Evolutionary conservation across 805 yeast species (phyloP), one percentile per base, ranked within the genome.

Genomic region (Yarrowia divulgata): DNA sequence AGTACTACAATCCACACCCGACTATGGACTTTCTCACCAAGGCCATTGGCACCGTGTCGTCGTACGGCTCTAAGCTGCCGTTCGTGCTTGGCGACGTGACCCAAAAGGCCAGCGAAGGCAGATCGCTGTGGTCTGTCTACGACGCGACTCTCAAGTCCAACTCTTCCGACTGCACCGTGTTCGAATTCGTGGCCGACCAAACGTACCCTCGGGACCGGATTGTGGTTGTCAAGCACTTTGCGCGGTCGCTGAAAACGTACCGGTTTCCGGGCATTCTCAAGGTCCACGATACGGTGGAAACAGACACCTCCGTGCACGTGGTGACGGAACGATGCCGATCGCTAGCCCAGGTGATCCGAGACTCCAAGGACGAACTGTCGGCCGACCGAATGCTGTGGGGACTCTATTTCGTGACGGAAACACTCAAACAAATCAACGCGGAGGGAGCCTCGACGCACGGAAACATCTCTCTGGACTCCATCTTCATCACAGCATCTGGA

Each of bases 251-350:
- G 71, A 86, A 87, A 74, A 81, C 85, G 23, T 80, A 90, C 73
- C 83, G 87, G 69, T 80, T 89, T 14, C 97, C 97, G 0, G 93
- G 93, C 0, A 83, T 90, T 12, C 78, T 91, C 62, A 80, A 82
- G 49, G 82, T 86, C 19, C 74, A 89, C 6, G 97, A 91, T 72
- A 84, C 88, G 18, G 81, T 86, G 52, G 92, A 89, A 75, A 83
- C 81, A 68, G 93, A 90, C 57, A 78, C 81, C 13, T 77, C 77
- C 45, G 76, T 89, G 13, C 85, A 87, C 72, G 81, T 91, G 29
- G 82, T 91, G 7, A 87, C 93, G 2, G 97, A 92, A 76, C 82
- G 85, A 14, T 89, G 88, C 8, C 73, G 74, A 8, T 92, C 93
- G 0, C 77, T 90, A 64, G 71, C 77, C 12, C 6, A 75, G 77